Evolutionary conservation across 2,329 filamentous ascomycete genomes (phyloP).

Genomic region (Colletotrichum sp.): DNA sequence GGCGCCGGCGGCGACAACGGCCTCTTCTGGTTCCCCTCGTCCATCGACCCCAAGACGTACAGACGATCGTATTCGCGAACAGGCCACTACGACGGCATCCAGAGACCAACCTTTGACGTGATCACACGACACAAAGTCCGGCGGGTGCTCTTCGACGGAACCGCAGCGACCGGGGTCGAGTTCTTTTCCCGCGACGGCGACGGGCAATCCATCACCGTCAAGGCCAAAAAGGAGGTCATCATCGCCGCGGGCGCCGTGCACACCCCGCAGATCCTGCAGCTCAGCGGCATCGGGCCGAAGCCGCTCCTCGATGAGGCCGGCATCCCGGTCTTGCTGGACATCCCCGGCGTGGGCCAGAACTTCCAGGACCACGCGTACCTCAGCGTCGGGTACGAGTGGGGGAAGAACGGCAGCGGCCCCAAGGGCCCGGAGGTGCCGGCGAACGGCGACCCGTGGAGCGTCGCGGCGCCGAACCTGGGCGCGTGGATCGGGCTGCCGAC

Average conservation of each 20-base stretch:
- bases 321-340: conserved; percentile 41
- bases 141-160: conserved; percentile 21
- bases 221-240: conserved; percentile 37
- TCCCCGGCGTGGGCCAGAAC: conserved; percentile 49
- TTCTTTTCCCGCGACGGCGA: conserved; percentile 22
- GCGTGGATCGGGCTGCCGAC: conserved; percentile 25
- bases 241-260: conserved; percentile 38
- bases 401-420: neutral
- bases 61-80: conserved; percentile 29
- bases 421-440: neutral
- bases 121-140: conserved; percentile 25
- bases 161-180: conserved; percentile 28
- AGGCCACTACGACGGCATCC: conserved; percentile 24
- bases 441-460: conserved; percentile 3
- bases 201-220: conserved; percentile 14
- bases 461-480: conserved; percentile 22
- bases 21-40: conserved; percentile 28
- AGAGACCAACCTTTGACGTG: conserved; percentile 26
- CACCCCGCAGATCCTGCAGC: conserved; percentile 45
- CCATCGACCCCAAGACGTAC: conserved; percentile 22
- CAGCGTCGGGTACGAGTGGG: conserved; percentile 22
- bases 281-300: conserved; percentile 46
- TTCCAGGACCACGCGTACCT: conserved; percentile 41
- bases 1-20: conserved; percentile 28
- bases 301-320: conserved; percentile 35